Base-by-base conservation (phyloP, 306 rosid species). In the Boehmeria nivea region DNA sequence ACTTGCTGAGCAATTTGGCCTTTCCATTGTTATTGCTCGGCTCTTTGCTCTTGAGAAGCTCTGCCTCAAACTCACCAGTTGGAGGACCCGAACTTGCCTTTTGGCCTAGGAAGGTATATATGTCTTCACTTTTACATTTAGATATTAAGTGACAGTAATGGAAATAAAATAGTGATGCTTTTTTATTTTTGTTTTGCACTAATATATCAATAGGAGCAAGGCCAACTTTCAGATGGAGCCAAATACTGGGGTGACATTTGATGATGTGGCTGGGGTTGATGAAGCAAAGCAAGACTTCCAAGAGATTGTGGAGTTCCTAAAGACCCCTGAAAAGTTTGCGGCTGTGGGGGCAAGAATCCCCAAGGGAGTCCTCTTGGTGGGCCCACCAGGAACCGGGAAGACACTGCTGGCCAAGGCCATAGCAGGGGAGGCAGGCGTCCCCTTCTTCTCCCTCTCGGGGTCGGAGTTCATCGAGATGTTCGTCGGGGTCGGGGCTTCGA, bases 171-270 rank as follows among this genome's bases (percentile, higher is more conserved):
- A n/a, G n/a, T n/a, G n/a, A n/a, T n/a, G n/a, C n/a, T n/a, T n/a
- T n/a, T n/a, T n/a, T n/a, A n/a, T n/a, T n/a, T n/a, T n/a, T n/a
- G n/a, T n/a, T n/a, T n/a, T n/a, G n/a, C n/a, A n/a, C n/a, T n/a
- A n/a, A n/a, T n/a, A 12, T 18, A 42, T 57, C 67, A n/a, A n/a
- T n/a, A 87, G 95, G 68, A 84, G 81, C 49, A 80, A 78, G 65
- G 94, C 86, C 61, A 88, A 82, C 39, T 84, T 88, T 60, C 68
- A 88, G 60, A 82, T 88, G 86, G 94, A 88, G 61, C 94, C 96
- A 23, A 76, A 84, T 39, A 82, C 96, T 3, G 94, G 96, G 51
- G n/a, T n/a, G n/a, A n/a, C n/a, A n/a, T n/a, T n/a, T n/a, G n/a
- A n/a, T n/a, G n/a, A n/a, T n/a, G n/a, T n/a, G n/a, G n/a, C n/a